A percentile compares a stretch with the other conserved stretches of the same genome.
phyloP scores from a whole-genome alignment of 2,329 filamentous ascomycete genomes.

The Aspergillus sp. region DNA sequence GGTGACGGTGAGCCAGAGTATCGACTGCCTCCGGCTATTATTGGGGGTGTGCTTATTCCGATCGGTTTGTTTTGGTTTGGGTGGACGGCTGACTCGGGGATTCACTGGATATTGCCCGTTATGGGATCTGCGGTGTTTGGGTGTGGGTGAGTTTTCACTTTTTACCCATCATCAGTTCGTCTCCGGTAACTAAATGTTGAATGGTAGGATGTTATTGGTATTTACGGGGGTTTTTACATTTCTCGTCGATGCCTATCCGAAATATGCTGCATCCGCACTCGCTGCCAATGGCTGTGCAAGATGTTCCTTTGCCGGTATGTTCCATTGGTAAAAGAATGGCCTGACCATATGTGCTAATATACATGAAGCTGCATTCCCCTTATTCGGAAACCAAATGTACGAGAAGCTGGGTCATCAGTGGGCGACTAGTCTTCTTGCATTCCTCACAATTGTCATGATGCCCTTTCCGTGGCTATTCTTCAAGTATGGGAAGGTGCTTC shows the following conservation, averaged over 20 bases:
- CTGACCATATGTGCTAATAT: not conserved
- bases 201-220: not conserved
- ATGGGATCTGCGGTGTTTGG: constrained; percentile 68
- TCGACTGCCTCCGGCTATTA: constrained; percentile 65
- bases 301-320: not conserved
- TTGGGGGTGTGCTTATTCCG: constrained; percentile 67
- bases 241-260: not conserved
- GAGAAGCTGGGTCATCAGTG: not conserved
- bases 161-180: not conserved
- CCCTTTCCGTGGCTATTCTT: not conserved
- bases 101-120: constrained; percentile 71
- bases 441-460: not conserved
- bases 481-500: not conserved
- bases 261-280: not conserved
- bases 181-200: not conserved
- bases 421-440: not conserved
- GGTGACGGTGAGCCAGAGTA: constrained; percentile 71
- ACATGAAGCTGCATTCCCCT: not conserved
- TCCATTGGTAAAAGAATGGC: not conserved
- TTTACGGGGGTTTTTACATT: not conserved
- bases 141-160: constrained; percentile 51
- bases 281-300: not conserved
- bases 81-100: constrained; percentile 66
- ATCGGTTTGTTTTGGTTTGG: constrained; percentile 79
- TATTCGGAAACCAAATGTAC: not conserved